Conservation (phyloP, 163 green algal species). For the Trebouxiophyceae sp. region DNA sequence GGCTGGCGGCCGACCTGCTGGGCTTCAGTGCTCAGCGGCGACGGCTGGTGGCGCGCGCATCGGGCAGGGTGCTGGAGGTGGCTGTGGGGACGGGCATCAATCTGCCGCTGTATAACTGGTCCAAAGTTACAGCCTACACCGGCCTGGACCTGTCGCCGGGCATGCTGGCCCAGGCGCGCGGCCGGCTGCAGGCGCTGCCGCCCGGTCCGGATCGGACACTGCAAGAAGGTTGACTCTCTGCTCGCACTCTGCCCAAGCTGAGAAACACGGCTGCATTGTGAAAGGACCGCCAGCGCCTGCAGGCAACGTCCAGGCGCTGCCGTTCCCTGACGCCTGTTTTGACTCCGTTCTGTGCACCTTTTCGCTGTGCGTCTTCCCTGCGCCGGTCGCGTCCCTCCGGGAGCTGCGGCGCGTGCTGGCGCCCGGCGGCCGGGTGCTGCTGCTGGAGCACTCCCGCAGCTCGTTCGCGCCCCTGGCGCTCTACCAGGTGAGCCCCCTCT, state of each 20-base stretch:
- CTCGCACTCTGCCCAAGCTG: too few relatives aligned
- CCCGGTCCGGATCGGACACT: too few relatives aligned
- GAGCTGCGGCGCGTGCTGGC: constrained; percentile 62
- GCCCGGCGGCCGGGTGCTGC: constrained; percentile 47
- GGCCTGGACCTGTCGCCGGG: constrained; percentile 60
- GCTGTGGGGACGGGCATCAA: constrained; percentile 76
- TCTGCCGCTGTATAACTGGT: constrained; percentile 47
- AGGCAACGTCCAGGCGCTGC: constrained; percentile 53
- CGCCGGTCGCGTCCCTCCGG: constrained; percentile 44
- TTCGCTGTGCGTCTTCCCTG: constrained; percentile 69
- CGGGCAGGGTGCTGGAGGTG: constrained; percentile 62
- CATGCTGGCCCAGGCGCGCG: constrained; percentile 61
- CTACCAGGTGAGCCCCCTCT: constrained; percentile 68
- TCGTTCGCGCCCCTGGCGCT: constrained; percentile 42
- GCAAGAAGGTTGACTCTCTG: too few relatives aligned
- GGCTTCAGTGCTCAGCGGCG: constrained; percentile 54
- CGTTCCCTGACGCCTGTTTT: constrained; percentile 45
- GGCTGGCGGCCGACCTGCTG: constrained; percentile 33
- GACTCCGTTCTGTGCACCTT: constrained; percentile 80
- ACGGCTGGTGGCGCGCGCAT: constrained; percentile 42
- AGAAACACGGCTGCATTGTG: too few relatives aligned
- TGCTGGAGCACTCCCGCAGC: constrained; percentile 73
- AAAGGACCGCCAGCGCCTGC: too few relatives aligned
- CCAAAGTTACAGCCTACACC: constrained; percentile 22
- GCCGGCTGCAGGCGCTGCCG: too few relatives aligned